Base-by-base conservation (phyloP, 1,139 yeast species). In the Geotrichum klebahnii region DNA sequence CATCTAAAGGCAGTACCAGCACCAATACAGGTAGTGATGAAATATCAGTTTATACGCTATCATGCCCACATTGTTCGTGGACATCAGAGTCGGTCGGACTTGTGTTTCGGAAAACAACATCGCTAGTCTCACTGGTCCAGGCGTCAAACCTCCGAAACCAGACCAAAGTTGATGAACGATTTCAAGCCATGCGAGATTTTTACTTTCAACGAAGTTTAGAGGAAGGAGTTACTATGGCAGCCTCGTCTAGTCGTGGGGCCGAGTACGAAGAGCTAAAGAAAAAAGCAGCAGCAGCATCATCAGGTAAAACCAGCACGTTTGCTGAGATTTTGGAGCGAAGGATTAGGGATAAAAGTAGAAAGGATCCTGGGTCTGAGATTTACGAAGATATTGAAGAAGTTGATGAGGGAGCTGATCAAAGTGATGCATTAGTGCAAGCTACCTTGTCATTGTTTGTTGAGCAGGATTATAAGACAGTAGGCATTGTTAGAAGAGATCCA, bases 1-100 rank as follows among this genome's bases (percentile, higher is more conserved):
- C n/a, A 8, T 31, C 34, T 8, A 31, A n/a, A n/a, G 42, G 34
- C 40, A 28, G 38, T 9, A 14, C 17, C 17, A 34, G 26, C 20
- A n/a, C 24, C 10, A 20, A 9, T 9, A 3, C 24, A 17, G 12
- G 12, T 29, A 10, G 29, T 10, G 14, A 16, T 10, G 9, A n/a
- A 10, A n/a, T 24, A 28, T 8, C 14, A n/a, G 29, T 20, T 17
- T 40, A 26, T 40, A 40, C 19, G 54, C 36, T 61, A 40, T 34
- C 36, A n/a, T 62, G 66, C 48, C 57, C 55, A 14, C 50, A 53
- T 41, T 61, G 66, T 45, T 54, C 52, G 5, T 61, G 62, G 60
- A 53, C 44, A 17, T 42, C 57, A 2, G 42, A 35, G 14, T 5
- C 12, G 14, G 36, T 16, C n/a, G 36, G 42, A 36, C 24, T 32